Conservation (phyloP, 306 rosid genomes). For the Luffa aegyptiaca region DNA sequence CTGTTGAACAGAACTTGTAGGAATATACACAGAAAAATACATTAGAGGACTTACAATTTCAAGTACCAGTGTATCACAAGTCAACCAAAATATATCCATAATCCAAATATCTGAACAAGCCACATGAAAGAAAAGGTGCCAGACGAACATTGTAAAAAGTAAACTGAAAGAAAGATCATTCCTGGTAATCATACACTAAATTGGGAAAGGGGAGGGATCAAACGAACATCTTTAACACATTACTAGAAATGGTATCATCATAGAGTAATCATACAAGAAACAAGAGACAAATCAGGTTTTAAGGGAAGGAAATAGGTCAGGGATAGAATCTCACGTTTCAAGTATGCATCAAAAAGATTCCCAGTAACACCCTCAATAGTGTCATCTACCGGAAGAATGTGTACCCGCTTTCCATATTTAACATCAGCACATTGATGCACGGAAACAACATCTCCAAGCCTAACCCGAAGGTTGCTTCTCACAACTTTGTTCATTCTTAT, state of each 20-base stretch:
- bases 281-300: background rate
- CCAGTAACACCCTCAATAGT: constrained; percentile 24
- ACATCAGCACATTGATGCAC: constrained; percentile 23
- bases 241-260: background rate
- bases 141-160: background rate
- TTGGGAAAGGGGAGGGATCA: background rate
- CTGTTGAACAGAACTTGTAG: background rate
- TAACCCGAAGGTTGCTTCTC: constrained; percentile 21
- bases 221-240: background rate
- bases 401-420: constrained; percentile 17
- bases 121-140: background rate
- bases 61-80: background rate
- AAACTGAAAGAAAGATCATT: background rate
- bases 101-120: background rate
- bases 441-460: constrained; percentile 24
- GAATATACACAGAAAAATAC: background rate
- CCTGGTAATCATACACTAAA: background rate
- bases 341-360: constrained; percentile 18
- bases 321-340: constrained; percentile 12
- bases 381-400: constrained; percentile 25
- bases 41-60: background rate
- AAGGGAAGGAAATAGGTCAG: background rate
- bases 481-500: constrained; percentile 26
- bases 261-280: background rate
- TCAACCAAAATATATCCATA: background rate